phyloP scores from a whole-genome alignment of 2,329 filamentous ascomycete species.

The Aspergillus vadensis region DNA sequence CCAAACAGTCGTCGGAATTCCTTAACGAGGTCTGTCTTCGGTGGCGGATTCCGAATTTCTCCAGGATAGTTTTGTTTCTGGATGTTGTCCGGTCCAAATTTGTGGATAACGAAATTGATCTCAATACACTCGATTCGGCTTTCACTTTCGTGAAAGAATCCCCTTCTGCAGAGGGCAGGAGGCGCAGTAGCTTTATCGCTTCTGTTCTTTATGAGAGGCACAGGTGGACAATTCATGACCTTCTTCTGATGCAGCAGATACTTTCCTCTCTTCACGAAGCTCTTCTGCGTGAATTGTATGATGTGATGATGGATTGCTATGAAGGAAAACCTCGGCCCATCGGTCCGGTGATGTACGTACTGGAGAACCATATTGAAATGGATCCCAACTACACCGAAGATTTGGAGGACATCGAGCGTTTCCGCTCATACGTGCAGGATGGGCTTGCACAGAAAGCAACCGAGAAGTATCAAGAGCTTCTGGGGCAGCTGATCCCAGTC shows the following conservation, averaged over 20 bases:
- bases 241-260: conserved; percentile 71
- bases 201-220: conserved; percentile 59
- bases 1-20: conserved; percentile 77
- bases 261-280: conserved; percentile 76
- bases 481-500: conserved; percentile 78
- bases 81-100: conserved; percentile 87
- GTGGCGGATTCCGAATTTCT: conserved; percentile 86
- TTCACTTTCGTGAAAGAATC: conserved; percentile 81
- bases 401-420: conserved; percentile 70
- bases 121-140: conserved; percentile 78
- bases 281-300: conserved; percentile 82
- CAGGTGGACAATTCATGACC: conserved; percentile 71
- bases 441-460: conserved; percentile 73
- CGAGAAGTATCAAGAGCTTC: conserved; percentile 75
- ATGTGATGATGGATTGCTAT: conserved; percentile 84
- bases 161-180: conserved; percentile 64
- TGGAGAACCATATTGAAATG: conserved; percentile 78
- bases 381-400: conserved; percentile 75
- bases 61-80: conserved; percentile 75
- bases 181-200: conserved; percentile 52
- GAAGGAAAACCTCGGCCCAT: conserved; percentile 83
- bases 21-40: conserved; percentile 81
- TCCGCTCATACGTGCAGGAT: conserved; percentile 69
- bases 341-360: conserved; percentile 74
- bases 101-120: conserved; percentile 75